Evolutionary conservation across 768 basidiomycete genomes (phyloP), one percentile per base, ranked within the genome.

Genomic region (Pleurotus eryngii): DNA sequence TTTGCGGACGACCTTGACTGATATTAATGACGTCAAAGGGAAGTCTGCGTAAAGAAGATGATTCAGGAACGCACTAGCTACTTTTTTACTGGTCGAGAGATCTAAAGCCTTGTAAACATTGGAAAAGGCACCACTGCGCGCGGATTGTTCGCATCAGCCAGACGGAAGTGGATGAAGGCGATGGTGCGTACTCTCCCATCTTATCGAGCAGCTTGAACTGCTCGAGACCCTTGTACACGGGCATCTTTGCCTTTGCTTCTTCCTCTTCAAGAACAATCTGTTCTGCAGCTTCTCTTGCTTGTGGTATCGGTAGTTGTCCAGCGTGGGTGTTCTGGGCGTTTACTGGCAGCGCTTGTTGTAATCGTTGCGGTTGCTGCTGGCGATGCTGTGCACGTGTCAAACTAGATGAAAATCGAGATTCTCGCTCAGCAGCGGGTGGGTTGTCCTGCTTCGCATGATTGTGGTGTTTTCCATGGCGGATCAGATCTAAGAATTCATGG

Each of bases 51-150:
- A 3, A 2, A 9, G 30, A 35, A 35, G 30, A 35, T 35, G 30
- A 35, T 35, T 42, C 30, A 61, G 57, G 55, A 20, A 79, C 81
- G 63, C 69, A 88, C 95, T 88, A 62, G 95, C 95, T 45, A 95
- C 88, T 70, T 86, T 89, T 65, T 86, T 81, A 42, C 86, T 86
- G 9, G 86, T 87, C 38, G 78, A 75, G 48, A 83, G 78, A 68
- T 98, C 90, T 55, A 89, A 64, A 12, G 94, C 96, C 69, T 91
- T 92, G 81, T 96, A 99, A 7, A 99, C 96, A 68, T 97, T 93
- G n/a, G 95, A 98, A 70, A 99, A 99, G 43, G 96, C 96, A 59
- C 96, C 96, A 65, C 87, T 92, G 65, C 42, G 47, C 18, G 45
- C 58, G 37, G 35, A 15, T 35, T 26, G 66, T 30, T 59, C 70